Percentiles rank a stretch among this genome's conserved stretches.
Evolutionary conservation across 805 yeast species (phyloP).

Genomic region (Torulaspora indica): DNA sequence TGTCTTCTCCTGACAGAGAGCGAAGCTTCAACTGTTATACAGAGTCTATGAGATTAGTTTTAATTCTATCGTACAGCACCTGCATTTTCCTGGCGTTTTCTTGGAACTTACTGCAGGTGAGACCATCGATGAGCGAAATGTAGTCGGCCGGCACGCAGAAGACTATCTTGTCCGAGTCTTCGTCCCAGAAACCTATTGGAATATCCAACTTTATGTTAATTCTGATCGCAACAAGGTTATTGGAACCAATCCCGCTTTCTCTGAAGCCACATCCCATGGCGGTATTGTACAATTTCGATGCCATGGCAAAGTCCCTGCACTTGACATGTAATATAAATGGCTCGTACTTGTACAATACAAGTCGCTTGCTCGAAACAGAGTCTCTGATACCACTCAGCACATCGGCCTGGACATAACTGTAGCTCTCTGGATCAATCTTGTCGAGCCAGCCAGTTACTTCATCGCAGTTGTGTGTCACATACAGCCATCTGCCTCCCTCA

Average conservation of each 20-base stretch:
- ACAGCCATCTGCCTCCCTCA: conserved; percentile 78
- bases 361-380: conserved; percentile 39
- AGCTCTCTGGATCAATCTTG: conserved; percentile 19
- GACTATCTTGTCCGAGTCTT: conserved; percentile 29
- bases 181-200: conserved; percentile 60
- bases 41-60: conserved; percentile 28
- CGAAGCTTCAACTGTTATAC: neutral
- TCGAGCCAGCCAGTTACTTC: conserved; percentile 49
- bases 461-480: conserved; percentile 61
- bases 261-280: conserved; percentile 86
- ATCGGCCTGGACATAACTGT: conserved; percentile 17
- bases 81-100: conserved; percentile 60
- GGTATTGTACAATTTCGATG: conserved; percentile 55
- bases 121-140: conserved; percentile 45
- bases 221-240: conserved; percentile 72
- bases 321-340: conserved; percentile 82
- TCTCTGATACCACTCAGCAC: conserved; percentile 1
- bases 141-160: conserved; percentile 51
- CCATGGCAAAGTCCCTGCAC: conserved; percentile 57
- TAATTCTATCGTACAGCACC: conserved; percentile 44
- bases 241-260: conserved; percentile 80
- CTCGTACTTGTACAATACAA: conserved; percentile 72
- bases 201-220: conserved; percentile 63
- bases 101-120: conserved; percentile 58
- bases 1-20: too few species aligned